phyloP scores from a whole-genome alignment of 345 rosid species.

The Euphorbia lathyris region DNA sequence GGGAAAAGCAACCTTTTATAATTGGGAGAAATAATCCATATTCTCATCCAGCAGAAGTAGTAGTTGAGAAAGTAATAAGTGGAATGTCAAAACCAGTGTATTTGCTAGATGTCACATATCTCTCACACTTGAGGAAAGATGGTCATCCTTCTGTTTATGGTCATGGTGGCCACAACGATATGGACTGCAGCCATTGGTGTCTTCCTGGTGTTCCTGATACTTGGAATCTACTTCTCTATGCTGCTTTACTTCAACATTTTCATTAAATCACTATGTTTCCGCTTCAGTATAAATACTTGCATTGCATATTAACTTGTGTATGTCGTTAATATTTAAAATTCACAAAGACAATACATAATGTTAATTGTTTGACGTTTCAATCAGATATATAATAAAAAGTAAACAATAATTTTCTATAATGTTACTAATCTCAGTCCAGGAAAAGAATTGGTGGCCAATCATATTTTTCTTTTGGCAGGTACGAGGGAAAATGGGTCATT shows the following conservation, averaged over 20 bases:
- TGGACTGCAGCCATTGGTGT: conserved; percentile 62
- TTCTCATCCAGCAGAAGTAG: conserved; percentile 40
- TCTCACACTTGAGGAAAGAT: conserved; percentile 48
- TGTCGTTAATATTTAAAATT: too few species aligned
- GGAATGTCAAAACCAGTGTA: conserved; percentile 30
- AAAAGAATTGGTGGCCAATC: too few species aligned
- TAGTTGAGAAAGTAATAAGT: conserved; percentile 33
- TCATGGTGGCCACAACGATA: conserved; percentile 31
- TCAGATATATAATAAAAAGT: too few species aligned
- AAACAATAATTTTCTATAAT: too few species aligned
- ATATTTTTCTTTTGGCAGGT: too few species aligned
- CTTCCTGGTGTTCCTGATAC: conserved; percentile 62
- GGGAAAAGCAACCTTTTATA: conserved; percentile 36
- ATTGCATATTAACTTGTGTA: too few species aligned
- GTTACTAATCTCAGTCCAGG: too few species aligned
- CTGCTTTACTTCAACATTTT: conserved; percentile 14
- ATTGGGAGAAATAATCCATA: conserved; percentile 35
- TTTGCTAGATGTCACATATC: conserved; percentile 36
- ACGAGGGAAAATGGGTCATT: too few species aligned
- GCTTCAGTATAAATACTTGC: too few species aligned
- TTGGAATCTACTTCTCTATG: conserved; percentile 47
- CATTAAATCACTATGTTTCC: too few species aligned
- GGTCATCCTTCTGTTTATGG: conserved; percentile 61
- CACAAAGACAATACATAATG: too few species aligned
- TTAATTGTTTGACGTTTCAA: too few species aligned